These are phyloP conservation scores for Penicillium verrucosum DNA, from an alignment of 2,329 filamentous ascomycete genomes.

Conservation along the genomic window DNA sequence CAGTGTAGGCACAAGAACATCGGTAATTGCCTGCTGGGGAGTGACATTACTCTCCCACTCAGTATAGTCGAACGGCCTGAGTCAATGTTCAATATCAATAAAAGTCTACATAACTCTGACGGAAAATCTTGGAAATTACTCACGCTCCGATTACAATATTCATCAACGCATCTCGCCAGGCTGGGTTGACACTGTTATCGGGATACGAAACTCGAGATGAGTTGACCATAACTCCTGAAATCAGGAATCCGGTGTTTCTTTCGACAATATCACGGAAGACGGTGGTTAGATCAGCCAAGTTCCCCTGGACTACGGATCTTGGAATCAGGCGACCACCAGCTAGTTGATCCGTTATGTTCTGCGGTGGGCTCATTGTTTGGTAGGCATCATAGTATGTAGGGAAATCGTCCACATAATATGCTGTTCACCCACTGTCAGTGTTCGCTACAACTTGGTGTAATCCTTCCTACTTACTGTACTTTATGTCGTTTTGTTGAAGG, in stretches of 20 bases:
- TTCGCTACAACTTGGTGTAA: neutral
- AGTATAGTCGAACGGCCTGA: constrained; percentile 9
- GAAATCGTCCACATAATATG: constrained; percentile 11
- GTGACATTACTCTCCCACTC: neutral
- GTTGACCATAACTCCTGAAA: constrained; percentile 15
- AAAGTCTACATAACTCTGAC: neutral
- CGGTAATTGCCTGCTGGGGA: constrained; percentile 7
- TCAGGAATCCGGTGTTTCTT: neutral
- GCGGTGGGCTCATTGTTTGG: constrained; percentile 62
- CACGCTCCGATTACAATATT: constrained; percentile 8
- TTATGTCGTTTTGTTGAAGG: neutral
- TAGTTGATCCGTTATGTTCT: constrained; percentile 15
- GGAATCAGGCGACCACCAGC: constrained; percentile 22
- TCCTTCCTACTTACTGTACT: neutral
- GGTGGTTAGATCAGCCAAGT: neutral
- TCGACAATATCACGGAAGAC: constrained; percentile 7
- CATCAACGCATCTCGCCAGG: constrained; percentile 11
- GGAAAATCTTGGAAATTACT: neutral
- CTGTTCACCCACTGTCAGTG: neutral
- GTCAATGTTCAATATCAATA: neutral
- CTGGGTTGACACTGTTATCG: constrained; percentile 14
- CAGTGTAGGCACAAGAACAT: constrained; percentile 8
- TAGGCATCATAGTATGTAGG: constrained; percentile 64
- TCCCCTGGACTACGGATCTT: constrained; percentile 7
- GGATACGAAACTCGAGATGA: constrained; percentile 5